phyloP scores from a whole-genome alignment of 2,329 filamentous ascomycete genomes.

The Teratosphaeria zuluensis region DNA sequence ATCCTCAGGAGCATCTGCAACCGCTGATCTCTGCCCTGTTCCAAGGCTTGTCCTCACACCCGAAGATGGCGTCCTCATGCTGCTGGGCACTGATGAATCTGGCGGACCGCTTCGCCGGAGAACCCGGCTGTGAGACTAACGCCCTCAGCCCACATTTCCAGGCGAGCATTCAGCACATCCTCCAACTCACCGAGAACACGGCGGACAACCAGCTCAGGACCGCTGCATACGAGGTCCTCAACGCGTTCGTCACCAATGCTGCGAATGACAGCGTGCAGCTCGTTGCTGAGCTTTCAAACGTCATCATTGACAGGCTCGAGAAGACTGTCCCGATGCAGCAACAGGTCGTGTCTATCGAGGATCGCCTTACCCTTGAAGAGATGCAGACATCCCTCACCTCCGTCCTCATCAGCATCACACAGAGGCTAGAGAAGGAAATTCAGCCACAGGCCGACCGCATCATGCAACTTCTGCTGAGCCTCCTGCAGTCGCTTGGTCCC shows the following conservation, averaged over 20 bases:
- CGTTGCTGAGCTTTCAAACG: conserved; percentile 72
- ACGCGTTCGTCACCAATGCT: conserved; percentile 84
- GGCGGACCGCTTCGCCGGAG: conserved; percentile 87
- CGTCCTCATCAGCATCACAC: conserved; percentile 83
- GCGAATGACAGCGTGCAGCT: conserved; percentile 75
- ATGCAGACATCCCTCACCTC: conserved; percentile 94
- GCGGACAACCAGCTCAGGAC: conserved; percentile 84
- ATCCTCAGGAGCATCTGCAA: conserved; percentile 72
- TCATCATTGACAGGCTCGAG: conserved; percentile 84
- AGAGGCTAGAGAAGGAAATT: conserved; percentile 84
- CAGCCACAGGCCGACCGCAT: conserved; percentile 83
- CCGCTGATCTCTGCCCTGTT: conserved; percentile 82
- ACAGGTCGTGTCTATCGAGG: conserved; percentile 94
- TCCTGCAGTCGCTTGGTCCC: conserved; percentile 64
- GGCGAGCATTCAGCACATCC: conserved; percentile 74
- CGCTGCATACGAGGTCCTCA: conserved; percentile 93
- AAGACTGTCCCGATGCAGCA: conserved; percentile 80
- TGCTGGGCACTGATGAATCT: conserved; percentile 99
- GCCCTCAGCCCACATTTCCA: conserved; percentile 87
- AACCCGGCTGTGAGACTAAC: conserved; percentile 68
- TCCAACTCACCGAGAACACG: conserved; percentile 78
- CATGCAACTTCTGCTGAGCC: conserved; percentile 78
- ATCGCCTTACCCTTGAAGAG: conserved; percentile 90
- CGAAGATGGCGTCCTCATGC: conserved; percentile 96
- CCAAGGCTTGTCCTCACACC: conserved; percentile 75